A percentile compares a stretch with the other conserved stretches of the same genome.
These are phyloP conservation scores for Micractinium sp. DNA, from an alignment of 139 green algal genomes.

Conservation along the genomic window DNA sequence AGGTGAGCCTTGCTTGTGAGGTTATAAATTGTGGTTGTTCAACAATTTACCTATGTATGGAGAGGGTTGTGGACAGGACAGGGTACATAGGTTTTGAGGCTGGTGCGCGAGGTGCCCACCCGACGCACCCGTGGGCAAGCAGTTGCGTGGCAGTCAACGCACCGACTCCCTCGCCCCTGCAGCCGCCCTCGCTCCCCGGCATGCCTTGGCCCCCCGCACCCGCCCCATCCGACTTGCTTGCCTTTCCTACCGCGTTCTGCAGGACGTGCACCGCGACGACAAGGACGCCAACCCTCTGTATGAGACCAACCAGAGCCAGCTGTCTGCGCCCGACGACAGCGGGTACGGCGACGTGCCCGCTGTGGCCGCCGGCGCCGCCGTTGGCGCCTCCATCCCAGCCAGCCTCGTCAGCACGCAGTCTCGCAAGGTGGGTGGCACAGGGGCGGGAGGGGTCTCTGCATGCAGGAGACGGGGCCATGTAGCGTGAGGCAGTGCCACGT, in stretches of 20 bases:
- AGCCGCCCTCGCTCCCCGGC: neutral
- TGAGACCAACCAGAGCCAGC: constrained; percentile 33
- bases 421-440: neutral
- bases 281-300: constrained; percentile 26
- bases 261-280: constrained; percentile 1
- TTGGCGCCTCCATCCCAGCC: neutral
- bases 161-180: no score
- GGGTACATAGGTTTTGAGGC: no score
- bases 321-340: constrained; percentile 5
- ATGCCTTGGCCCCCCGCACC: neutral
- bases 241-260: neutral
- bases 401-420: constrained; percentile 1
- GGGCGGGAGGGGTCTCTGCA: neutral
- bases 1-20: no score
- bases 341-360: neutral
- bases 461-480: no score
- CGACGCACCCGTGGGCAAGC: no score
- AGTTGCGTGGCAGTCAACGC: neutral
- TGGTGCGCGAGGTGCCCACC: no score
- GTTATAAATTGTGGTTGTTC: no score
- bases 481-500: neutral
- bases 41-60: no score
- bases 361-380: neutral
- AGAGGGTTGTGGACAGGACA: no score
- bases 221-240: neutral